A percentile compares a stretch with the other conserved stretches of the same genome.
These are phyloP conservation scores for Fusarium decemcellulare DNA, from an alignment of 2,329 filamentous ascomycete genomes.

Conservation along the genomic window DNA sequence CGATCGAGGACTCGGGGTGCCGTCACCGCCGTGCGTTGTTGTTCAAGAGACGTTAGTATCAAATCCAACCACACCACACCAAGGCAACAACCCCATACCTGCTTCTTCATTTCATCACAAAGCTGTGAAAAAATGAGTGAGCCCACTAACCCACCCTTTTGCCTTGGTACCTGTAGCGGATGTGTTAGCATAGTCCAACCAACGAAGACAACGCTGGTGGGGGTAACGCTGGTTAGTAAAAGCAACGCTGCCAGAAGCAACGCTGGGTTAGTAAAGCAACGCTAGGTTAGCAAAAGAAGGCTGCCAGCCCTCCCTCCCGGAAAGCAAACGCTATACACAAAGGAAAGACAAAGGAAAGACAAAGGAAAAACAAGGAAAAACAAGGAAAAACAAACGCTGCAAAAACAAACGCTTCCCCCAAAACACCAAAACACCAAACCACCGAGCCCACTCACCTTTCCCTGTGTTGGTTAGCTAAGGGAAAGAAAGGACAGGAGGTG, in stretches of 20 bases:
- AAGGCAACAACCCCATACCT: neutral
- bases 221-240: too few relatives aligned
- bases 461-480: too few relatives aligned
- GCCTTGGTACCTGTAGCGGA: neutral
- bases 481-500: too few relatives aligned
- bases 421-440: too few relatives aligned
- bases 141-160: conserved; percentile 3
- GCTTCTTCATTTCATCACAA: neutral
- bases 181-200: too few relatives aligned
- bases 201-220: too few relatives aligned
- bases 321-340: conserved; percentile 1
- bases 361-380: neutral
- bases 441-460: too few relatives aligned
- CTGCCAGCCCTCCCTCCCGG: neutral
- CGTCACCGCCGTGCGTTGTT: too few relatives aligned
- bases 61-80: too few relatives aligned
- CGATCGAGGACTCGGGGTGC: too few relatives aligned
- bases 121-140: neutral
- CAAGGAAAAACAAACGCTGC: neutral
- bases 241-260: neutral
- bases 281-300: neutral
- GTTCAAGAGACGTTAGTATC: too few relatives aligned
- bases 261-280: conserved; percentile 3
- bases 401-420: neutral
- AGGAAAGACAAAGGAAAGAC: too few relatives aligned